A percentile compares a stretch with the other conserved stretches of the same genome.
Conservation (phyloP, 1,284 basidiomycete genomes). For the Sparassis latifolia region DNA sequence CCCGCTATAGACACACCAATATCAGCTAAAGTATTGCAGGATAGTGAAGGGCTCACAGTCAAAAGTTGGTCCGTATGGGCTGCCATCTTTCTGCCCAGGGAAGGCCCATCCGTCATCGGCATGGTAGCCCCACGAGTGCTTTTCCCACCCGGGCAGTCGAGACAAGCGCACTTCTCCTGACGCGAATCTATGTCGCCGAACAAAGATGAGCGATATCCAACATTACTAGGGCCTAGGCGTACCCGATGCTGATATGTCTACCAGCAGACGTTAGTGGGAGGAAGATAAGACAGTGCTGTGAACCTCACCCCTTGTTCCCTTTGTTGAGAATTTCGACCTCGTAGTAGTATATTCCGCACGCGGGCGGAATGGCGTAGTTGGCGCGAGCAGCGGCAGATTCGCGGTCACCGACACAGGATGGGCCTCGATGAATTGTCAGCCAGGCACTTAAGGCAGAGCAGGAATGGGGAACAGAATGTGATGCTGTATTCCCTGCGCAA, state of each 20-base stretch:
- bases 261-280: slow-evolving; percentile 9
- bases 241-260: slow-evolving; percentile 80
- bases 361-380: slow-evolving; percentile 67
- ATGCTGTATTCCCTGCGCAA: too few species aligned
- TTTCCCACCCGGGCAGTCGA: slow-evolving; percentile 86
- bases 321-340: slow-evolving; percentile 79
- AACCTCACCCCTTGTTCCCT: slow-evolving; percentile 63
- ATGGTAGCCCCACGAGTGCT: slow-evolving; percentile 89
- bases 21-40: background rate
- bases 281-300: slow-evolving; percentile 17
- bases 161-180: slow-evolving; percentile 50
- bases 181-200: slow-evolving; percentile 32
- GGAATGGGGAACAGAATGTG: too few species aligned
- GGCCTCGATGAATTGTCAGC: slow-evolving; percentile 27
- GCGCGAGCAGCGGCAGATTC: slow-evolving; percentile 81
- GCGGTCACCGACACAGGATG: slow-evolving; percentile 56
- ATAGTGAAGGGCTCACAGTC: slow-evolving; percentile 45
- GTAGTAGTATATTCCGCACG: slow-evolving; percentile 87
- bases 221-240: background rate
- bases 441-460: too few species aligned
- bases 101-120: slow-evolving; percentile 87
- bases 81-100: slow-evolving; percentile 66
- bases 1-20: slow-evolving; percentile 44
- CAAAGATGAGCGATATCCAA: slow-evolving; percentile 5
- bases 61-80: slow-evolving; percentile 70